Base-by-base conservation (phyloP, 2,329 filamentous ascomycete genomes). In the Fusarium verrucosum region DNA sequence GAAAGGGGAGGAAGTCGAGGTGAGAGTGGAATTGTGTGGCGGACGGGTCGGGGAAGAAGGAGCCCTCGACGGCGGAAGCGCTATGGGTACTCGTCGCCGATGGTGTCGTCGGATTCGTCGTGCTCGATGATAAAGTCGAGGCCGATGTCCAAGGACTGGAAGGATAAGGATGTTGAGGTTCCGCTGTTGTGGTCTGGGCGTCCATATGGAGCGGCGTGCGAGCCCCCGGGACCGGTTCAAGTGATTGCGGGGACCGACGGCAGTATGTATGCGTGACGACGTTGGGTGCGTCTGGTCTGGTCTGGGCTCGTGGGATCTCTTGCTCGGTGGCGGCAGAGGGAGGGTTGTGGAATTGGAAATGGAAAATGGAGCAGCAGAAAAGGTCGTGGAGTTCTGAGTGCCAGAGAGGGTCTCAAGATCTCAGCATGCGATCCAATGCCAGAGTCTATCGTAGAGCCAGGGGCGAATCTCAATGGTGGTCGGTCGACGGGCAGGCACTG, bases 1-100 rank as follows among this genome's bases (percentile, higher is more conserved):
- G 77, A 63, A 86, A 81, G 32, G 86, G 85, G 25, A 86, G 78
- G 58, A 86, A 78, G 64, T 87, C 83, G 70, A 86, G 70, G 60
- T 81, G 79, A 62, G 80, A 73, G 46, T 81, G 75, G 52, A 77
- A 74, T 41, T 76, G 75, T 38, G 74, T 52, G 55, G 70, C 60
- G 61, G 69, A 66, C 64, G 70, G 64, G 59, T 76, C 67, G 56
- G 69, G 65, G 41, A 69, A 59, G 66, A 76, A 72, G 51, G 73
- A 70, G 59, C 70, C 73, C 65, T 77, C 76, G 50, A 66, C 52
- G 56, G 71, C 68, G 61, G 68, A 66, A 61, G 72, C 65, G 49
- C 68, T 64, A 28, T 70, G 63, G 56, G 62, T 68, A 64, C 57
- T 70, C 63, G 71, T 68, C 58, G 67, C 66, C 44, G 72, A 65